Conservation (phyloP, 371 early-diverging fungal genomes). For the Mortierella sp. region DNA sequence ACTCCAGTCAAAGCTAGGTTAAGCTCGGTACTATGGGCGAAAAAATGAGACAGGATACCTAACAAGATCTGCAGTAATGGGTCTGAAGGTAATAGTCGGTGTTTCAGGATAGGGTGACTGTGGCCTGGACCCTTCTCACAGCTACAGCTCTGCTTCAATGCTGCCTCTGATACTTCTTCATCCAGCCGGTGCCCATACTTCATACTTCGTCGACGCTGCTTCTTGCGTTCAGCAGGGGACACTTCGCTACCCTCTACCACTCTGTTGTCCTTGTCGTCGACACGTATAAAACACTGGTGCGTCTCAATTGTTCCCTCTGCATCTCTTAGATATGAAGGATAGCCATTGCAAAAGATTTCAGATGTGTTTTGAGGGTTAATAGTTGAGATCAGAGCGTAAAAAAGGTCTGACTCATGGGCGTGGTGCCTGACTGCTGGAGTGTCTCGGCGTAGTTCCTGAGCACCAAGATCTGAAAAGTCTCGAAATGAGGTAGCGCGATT, state of each 20-base stretch:
- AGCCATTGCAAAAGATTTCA: conserved; percentile 66
- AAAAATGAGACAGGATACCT: conserved; percentile 75
- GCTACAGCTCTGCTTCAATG: not conserved
- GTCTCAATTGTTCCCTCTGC: conserved; percentile 70
- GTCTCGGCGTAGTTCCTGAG: conserved; percentile 7
- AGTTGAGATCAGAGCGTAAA: conserved; percentile 70
- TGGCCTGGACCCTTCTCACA: conserved; percentile 18
- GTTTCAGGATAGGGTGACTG: conserved; percentile 44
- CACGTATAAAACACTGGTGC: conserved; percentile 64
- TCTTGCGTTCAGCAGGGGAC: conserved; percentile 40
- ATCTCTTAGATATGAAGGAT: conserved; percentile 82
- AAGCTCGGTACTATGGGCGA: conserved; percentile 85
- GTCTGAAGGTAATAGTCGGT: conserved; percentile 69
- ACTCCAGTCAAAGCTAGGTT: conserved; percentile 92
- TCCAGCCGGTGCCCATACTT: conserved; percentile 65
- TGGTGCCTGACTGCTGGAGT: conserved; percentile 69
- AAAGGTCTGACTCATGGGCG: conserved; percentile 71
- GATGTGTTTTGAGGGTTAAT: conserved; percentile 64
- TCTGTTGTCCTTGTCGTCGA: conserved; percentile 21
- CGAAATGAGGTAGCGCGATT: conserved; percentile 57
- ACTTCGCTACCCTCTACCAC: not conserved
- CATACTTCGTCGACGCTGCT: conserved; percentile 61
- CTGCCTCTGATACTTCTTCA: no score
- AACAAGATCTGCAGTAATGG: conserved; percentile 71
- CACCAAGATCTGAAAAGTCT: conserved; percentile 15